A percentile compares a stretch with the other conserved stretches of the same genome.
Conservation (phyloP, 305 asterid species). For the Petunia hybrid region DNA sequence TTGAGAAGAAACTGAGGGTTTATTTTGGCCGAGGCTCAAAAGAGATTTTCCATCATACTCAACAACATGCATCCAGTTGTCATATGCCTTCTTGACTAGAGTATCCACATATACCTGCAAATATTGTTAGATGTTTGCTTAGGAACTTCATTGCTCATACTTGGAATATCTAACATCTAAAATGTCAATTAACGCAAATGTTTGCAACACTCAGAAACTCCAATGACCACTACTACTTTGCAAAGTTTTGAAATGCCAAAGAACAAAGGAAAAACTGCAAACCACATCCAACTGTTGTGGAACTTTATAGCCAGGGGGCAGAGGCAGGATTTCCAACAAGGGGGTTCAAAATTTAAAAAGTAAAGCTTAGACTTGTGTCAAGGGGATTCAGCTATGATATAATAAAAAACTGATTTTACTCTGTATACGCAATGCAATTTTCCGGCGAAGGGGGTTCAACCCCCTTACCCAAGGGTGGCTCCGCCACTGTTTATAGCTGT, state of each 20-base stretch:
- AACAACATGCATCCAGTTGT: conserved; percentile 70
- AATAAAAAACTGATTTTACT: too few relatives aligned
- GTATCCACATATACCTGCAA: conserved; percentile 70
- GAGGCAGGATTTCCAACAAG: too few relatives aligned
- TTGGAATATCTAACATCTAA: not conserved
- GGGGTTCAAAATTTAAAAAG: too few relatives aligned
- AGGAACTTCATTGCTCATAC: not conserved
- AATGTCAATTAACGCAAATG: not conserved
- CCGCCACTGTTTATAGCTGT: not conserved
- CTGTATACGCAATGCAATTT: too few relatives aligned
- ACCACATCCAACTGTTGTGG: not conserved
- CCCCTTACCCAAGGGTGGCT: too few relatives aligned
- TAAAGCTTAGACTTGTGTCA: too few relatives aligned
- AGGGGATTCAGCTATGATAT: too few relatives aligned
- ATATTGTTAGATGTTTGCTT: conserved; percentile 21
- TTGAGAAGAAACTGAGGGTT: conserved; percentile 50
- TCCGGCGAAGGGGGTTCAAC: too few relatives aligned
- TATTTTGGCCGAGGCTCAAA: conserved; percentile 61
- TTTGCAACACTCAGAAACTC: not conserved
- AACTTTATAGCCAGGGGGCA: too few relatives aligned
- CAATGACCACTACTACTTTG: not conserved
- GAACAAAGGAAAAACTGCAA: conserved; percentile 4
- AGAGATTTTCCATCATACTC: conserved; percentile 80
- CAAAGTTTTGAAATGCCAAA: not conserved
- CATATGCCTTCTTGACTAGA: conserved; percentile 79